A percentile compares a stretch with the other conserved stretches of the same genome.
Evolutionary conservation across 2,329 filamentous ascomycete species (phyloP).

Genomic region (Fusarium sp.): DNA sequence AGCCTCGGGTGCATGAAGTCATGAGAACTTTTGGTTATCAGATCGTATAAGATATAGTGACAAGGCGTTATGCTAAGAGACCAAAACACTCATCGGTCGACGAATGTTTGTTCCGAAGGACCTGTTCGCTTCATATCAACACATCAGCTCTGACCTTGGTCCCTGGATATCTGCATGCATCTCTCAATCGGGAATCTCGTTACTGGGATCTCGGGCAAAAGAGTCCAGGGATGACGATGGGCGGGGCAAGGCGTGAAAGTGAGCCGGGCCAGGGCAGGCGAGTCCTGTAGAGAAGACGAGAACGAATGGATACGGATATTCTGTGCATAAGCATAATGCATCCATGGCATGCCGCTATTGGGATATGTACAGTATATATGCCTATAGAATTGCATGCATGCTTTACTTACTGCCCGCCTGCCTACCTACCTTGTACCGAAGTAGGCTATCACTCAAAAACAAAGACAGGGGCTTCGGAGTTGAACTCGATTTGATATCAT

Average conservation of each 20-base stretch:
- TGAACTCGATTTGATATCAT: background rate
- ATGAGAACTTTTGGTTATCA: background rate
- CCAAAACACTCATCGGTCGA: background rate
- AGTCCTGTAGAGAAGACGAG: background rate
- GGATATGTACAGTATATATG: background rate
- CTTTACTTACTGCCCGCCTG: background rate
- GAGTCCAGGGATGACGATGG: slow-evolving; percentile 12
- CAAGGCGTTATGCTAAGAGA: background rate
- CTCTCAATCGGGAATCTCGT: slow-evolving; percentile 30
- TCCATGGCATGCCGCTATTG: slow-evolving; percentile 4
- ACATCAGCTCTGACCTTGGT: slow-evolving; percentile 5
- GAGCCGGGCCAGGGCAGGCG: background rate
- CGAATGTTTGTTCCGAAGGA: background rate
- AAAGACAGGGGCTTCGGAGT: slow-evolving; percentile 10
- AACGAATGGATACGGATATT: background rate
- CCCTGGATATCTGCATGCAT: slow-evolving; percentile 34
- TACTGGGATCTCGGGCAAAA: slow-evolving; percentile 2
- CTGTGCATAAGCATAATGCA: slow-evolving; percentile 16
- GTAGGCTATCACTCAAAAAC: background rate
- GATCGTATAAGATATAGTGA: background rate
- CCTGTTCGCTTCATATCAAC: slow-evolving; percentile 1
- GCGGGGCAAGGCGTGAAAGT: slow-evolving; percentile 9
- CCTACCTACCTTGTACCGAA: background rate
- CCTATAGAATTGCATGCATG: slow-evolving; percentile 1
- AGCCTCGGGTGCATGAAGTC: background rate